A percentile compares a stretch with the other conserved stretches of the same genome.
Conservation (phyloP, 768 basidiomycete species). For the Ramaria rubella region DNA sequence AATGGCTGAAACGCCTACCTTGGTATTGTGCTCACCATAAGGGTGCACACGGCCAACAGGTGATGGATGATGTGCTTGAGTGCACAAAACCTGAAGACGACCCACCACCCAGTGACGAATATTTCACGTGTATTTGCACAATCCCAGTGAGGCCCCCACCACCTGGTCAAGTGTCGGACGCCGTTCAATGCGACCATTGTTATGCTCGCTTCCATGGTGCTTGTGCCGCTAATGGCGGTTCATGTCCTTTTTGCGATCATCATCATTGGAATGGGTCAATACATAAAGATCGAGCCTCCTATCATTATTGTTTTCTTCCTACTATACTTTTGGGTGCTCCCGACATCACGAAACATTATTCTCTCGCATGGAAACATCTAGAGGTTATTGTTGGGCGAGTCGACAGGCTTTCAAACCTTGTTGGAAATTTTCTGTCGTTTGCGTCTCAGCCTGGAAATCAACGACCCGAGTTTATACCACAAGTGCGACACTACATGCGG, state of each 20-base stretch:
- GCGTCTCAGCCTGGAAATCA: slow-evolving; percentile 66
- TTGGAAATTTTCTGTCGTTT: slow-evolving; percentile 75
- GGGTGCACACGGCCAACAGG: slow-evolving; percentile 52
- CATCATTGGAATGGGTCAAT: slow-evolving; percentile 88
- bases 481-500: slow-evolving; percentile 86
- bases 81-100: slow-evolving; percentile 75
- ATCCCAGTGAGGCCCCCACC: slow-evolving; percentile 73
- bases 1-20: slow-evolving; percentile 69
- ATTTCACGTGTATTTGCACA: slow-evolving; percentile 79
- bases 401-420: slow-evolving; percentile 64
- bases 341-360: slow-evolving; percentile 71
- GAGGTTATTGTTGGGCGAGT: slow-evolving; percentile 75
- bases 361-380: slow-evolving; percentile 71
- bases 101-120: slow-evolving; percentile 70
- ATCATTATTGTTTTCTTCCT: slow-evolving; percentile 78
- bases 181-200: slow-evolving; percentile 87
- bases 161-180: slow-evolving; percentile 66
- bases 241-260: slow-evolving; percentile 87
- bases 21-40: slow-evolving; percentile 72
- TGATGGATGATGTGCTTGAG: slow-evolving; percentile 70
- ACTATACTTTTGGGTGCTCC: slow-evolving; percentile 66
- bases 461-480: slow-evolving; percentile 68
- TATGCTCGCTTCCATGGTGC: slow-evolving; percentile 80
- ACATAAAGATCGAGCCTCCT: slow-evolving; percentile 65
- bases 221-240: slow-evolving; percentile 83